Conservation (phyloP, 116 monocot species). For the Trichopus zeylanicus region DNA sequence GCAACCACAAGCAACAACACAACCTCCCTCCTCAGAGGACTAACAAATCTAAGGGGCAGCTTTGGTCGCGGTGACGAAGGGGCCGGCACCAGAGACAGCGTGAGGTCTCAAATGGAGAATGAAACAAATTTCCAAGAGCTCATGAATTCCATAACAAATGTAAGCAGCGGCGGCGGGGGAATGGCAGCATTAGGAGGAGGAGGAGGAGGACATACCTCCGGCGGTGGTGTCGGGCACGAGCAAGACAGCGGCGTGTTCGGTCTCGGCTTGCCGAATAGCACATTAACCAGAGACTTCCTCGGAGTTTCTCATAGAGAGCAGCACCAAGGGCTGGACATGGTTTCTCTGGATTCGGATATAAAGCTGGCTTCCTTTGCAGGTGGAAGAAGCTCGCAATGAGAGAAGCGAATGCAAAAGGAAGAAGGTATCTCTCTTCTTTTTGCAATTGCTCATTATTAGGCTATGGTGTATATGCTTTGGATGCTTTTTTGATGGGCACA, state of each 20-base stretch:
- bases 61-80: conserved; percentile 6
- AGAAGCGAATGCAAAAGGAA: no score
- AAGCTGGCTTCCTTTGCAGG: conserved; percentile 16
- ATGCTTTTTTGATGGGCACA: no score
- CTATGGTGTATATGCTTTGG: no score
- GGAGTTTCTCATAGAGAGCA: conserved; percentile 33
- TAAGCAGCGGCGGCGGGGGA: background rate
- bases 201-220: no score
- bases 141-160: conserved; percentile 60
- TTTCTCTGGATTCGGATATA: conserved; percentile 35
- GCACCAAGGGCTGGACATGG: conserved; percentile 28
- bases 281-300: conserved; percentile 60
- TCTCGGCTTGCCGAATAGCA: conserved; percentile 13
- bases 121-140: conserved; percentile 44
- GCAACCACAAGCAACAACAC: conserved; percentile 34
- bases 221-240: background rate
- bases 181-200: background rate
- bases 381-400: conserved; percentile 10
- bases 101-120: conserved; percentile 23
- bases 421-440: no score
- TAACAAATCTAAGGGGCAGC: background rate
- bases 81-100: conserved; percentile 7
- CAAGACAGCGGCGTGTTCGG: conserved; percentile 8
- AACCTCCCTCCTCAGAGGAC: conserved; percentile 21
- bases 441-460: no score